Base-by-base conservation (phyloP, 2,329 filamentous ascomycete genomes). In the Alternaria solani region DNA sequence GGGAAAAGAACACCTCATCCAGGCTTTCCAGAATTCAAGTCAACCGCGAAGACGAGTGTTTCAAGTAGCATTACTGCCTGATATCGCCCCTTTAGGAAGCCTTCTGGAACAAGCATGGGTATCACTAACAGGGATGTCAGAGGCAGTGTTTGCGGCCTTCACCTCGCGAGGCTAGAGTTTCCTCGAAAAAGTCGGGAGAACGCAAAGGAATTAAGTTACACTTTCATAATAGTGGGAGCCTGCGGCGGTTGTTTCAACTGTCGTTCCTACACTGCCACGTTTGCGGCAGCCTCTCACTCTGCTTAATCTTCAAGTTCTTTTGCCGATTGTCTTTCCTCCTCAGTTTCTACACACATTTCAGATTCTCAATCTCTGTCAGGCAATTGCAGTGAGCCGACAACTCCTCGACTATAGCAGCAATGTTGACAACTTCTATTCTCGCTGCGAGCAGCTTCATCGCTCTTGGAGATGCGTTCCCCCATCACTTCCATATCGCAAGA, bases 361-460 rank as follows among this genome's bases (percentile, higher is more conserved):
- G 14, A 3, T 8, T 8, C 23, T 39, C 23, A 26, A 18, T 7
- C 7, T 18, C 23, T 28, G 7, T 20, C 32, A 36, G 30, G 30
- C 32, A 47, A 8, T 18, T 23, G 34, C 25, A n/a, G 26, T 51
- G 5, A 2, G 18, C 2, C 14, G 16, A 36, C 20, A 51, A 41
- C 25, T 42, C 20, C 36, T 30, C 49, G 25, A n/a, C 25, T 41
- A 4, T 3, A 42, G 38, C 26, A 20, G 32, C 18, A 9, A 42
- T 41, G 49, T 28, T 42, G 23, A 12, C 34, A 42, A 43, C n/a
- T 28, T 12, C 49, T 30, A 30, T 42, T 12, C 16, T 51, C 58
- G 53, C 70, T 59, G 71, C 68, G 66, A 70, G 67, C 72, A 74
- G 73, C 66, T 53, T 75, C 55, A 65, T 74, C 48, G 63, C 67